phyloP scores from a whole-genome alignment of 441 rosid species.

The Dalechampia spathulata region DNA sequence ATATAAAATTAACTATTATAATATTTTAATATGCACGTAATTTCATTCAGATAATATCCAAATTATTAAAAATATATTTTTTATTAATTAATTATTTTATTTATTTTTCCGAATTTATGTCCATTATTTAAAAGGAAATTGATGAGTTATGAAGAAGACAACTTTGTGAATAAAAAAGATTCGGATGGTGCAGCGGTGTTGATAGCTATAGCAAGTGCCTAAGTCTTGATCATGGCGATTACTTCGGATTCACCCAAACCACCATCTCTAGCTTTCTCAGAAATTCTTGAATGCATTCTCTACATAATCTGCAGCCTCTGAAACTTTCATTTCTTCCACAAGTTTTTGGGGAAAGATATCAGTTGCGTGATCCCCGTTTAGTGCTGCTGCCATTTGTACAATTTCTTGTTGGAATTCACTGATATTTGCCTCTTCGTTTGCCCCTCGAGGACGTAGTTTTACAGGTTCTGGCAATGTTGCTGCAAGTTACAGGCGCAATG shows the following conservation, averaged over 20 bases:
- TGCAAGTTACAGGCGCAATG: slow-evolving; percentile 18
- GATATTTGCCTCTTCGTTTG: slow-evolving; percentile 42
- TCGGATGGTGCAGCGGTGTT: slow-evolving; percentile 12
- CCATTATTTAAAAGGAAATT: too few relatives aligned
- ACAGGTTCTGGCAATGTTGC: slow-evolving; percentile 47
- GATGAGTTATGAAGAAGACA: too few relatives aligned
- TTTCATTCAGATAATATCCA: too few relatives aligned
- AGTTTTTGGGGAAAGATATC: slow-evolving; percentile 48
- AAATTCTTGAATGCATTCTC: slow-evolving; percentile 45
- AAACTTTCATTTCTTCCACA: slow-evolving; percentile 53
- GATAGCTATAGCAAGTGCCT: slow-evolving; percentile 5
- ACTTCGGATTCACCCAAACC: slow-evolving; percentile 37
- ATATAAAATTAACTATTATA: too few relatives aligned
- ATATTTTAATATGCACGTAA: too few relatives aligned
- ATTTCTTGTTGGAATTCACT: slow-evolving; percentile 74
- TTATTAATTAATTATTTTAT: too few relatives aligned
- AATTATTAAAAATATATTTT: too few relatives aligned
- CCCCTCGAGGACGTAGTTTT: slow-evolving; percentile 36
- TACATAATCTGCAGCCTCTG: slow-evolving; percentile 44
- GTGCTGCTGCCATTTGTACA: slow-evolving; percentile 61
- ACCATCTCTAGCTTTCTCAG: slow-evolving; percentile 33
- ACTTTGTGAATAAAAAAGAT: too few relatives aligned
- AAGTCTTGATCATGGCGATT: slow-evolving; percentile 15
- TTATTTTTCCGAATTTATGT: too few relatives aligned
- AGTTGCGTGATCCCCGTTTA: slow-evolving; percentile 57